These are phyloP conservation scores for Kwoniella shivajii DNA, from an alignment of 1,284 basidiomycete species.

Conservation along the genomic window DNA sequence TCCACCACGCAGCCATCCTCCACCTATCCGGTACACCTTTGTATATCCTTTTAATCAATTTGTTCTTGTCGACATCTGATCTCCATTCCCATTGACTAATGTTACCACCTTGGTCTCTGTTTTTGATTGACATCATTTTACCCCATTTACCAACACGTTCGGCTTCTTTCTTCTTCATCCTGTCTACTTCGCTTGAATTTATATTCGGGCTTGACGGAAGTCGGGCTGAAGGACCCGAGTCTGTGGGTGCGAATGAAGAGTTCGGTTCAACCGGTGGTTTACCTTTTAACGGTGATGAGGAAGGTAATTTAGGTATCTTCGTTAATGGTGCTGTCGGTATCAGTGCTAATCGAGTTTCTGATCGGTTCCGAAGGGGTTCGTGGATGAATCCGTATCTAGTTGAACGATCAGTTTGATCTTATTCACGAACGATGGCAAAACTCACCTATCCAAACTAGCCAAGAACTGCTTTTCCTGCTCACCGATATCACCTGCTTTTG, in stretches of 20 bases:
- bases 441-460: slow-evolving; percentile 76
- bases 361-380: slow-evolving; percentile 59
- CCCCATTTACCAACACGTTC: slow-evolving; percentile 82
- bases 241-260: slow-evolving; percentile 17
- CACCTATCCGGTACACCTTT: slow-evolving; percentile 97
- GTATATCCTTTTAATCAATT: slow-evolving; percentile 70
- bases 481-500: slow-evolving; percentile 46
- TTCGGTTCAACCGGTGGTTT: slow-evolving; percentile 43
- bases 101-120: slow-evolving; percentile 74
- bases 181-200: slow-evolving; percentile 13
- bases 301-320: slow-evolving; percentile 63
- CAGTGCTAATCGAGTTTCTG: slow-evolving; percentile 72
- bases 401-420: slow-evolving; percentile 8
- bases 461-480: slow-evolving; percentile 67
- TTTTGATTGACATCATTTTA: slow-evolving; percentile 70
- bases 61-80: slow-evolving; percentile 64
- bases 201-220: slow-evolving; percentile 11
- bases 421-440: slow-evolving; percentile 18
- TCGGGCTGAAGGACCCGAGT: slow-evolving; percentile 20
- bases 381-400: slow-evolving; percentile 84
- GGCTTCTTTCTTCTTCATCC: slow-evolving; percentile 61
- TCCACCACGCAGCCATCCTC: slow-evolving; percentile 89
- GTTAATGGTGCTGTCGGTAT: slow-evolving; percentile 66
- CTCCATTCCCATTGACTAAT: slow-evolving; percentile 72
- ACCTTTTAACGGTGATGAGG: slow-evolving; percentile 43